Percentiles rank a stretch among this genome's conserved stretches.
These are phyloP conservation scores for Quercus rubra DNA, from an alignment of 306 rosid species.

Conservation along the genomic window DNA sequence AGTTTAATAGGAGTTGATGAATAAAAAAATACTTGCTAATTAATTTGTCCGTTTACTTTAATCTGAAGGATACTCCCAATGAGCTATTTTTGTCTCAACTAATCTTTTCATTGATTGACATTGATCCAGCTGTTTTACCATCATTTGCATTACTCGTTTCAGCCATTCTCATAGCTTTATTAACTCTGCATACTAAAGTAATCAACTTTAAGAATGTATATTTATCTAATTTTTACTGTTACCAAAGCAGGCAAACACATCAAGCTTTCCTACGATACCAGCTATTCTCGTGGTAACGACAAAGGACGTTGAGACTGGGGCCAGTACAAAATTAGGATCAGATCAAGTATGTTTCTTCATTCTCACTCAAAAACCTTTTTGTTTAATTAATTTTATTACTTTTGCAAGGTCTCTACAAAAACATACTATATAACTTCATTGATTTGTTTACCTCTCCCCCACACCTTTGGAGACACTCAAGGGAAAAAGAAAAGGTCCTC, in stretches of 20 bases:
- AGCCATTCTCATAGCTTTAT: conserved; percentile 19
- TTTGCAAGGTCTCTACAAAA: neutral
- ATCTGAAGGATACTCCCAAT: conserved; percentile 9
- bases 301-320: neutral
- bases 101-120: conserved; percentile 39
- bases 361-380: neutral
- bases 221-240: conserved; percentile 14
- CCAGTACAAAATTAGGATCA: neutral
- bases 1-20: neutral
- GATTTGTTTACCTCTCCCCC: neutral
- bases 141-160: conserved; percentile 23
- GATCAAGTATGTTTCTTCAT: neutral
- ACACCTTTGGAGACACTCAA: neutral
- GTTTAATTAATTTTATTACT: neutral
- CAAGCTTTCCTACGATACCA: conserved; percentile 6
- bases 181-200: conserved; percentile 20
- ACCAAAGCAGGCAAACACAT: conserved; percentile 3
- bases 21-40: neutral
- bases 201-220: conserved; percentile 11
- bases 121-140: conserved; percentile 32
- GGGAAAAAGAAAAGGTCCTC: neutral
- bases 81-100: conserved; percentile 19
- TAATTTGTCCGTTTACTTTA: conserved; percentile 6
- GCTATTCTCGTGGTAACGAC: conserved; percentile 6
- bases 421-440: neutral